phyloP scores from a whole-genome alignment of 495 filamentous ascomycete species.

The Recurvomyces mirabilis region DNA sequence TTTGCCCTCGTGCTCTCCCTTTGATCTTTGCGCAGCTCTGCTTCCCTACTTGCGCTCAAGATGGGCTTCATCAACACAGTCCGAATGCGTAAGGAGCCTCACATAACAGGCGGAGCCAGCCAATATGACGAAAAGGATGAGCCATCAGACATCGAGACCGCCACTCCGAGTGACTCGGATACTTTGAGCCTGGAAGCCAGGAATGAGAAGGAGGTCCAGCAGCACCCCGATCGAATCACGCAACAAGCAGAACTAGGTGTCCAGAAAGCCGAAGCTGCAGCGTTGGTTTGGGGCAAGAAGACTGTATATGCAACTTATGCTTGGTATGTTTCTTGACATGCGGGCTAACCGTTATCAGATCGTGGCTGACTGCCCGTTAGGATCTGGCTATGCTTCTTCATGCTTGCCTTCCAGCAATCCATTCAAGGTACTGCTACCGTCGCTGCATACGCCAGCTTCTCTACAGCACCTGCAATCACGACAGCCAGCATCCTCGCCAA shows the following conservation, averaged over 20 bases:
- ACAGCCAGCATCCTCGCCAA: constrained; percentile 5
- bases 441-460: constrained; percentile 5
- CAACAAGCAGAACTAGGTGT: constrained; percentile 5
- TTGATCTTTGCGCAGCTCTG: background rate
- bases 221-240: background rate
- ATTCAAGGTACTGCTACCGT: constrained; percentile 2
- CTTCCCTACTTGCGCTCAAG: background rate
- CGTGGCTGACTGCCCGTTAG: constrained; percentile 1
- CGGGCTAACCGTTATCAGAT: background rate
- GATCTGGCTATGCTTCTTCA: constrained; percentile 14
- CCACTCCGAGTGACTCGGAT: background rate
- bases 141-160: background rate
- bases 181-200: constrained; percentile 1
- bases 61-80: constrained; percentile 3
- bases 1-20: too few relatives aligned
- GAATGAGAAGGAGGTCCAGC: constrained; percentile 4
- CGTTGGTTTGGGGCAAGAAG: constrained; percentile 6
- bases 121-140: constrained; percentile 1
- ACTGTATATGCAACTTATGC: constrained; percentile 4
- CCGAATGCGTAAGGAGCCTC: background rate
- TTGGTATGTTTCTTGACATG: constrained; percentile 2
- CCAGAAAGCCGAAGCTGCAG: constrained; percentile 6
- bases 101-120: background rate
- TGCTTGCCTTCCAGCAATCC: constrained; percentile 7
- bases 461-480: constrained; percentile 1